Evolutionary conservation across 2,329 filamentous ascomycete species (phyloP).

Genomic region (Xylaria sp.): DNA sequence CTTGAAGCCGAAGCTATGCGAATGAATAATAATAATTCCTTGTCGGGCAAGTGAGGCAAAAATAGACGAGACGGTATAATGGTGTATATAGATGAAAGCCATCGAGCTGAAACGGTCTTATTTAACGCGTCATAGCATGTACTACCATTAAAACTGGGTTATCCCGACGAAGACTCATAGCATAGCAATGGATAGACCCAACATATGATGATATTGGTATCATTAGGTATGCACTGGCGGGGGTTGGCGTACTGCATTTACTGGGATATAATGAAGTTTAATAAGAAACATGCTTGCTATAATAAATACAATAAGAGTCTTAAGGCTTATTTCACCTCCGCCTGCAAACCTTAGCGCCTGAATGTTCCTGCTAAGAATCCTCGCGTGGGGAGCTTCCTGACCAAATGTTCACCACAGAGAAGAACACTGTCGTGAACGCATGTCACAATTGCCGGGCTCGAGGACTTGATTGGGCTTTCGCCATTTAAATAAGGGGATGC

Average conservation of each 20-base stretch:
- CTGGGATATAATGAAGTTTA: constrained; percentile 1
- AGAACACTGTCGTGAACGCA: not conserved
- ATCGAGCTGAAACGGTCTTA: not conserved
- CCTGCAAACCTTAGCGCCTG: not conserved
- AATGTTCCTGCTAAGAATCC: not conserved
- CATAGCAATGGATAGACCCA: not conserved
- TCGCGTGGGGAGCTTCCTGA: not conserved
- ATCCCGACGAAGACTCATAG: not conserved
- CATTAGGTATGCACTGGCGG: constrained; percentile 6
- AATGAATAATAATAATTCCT: not conserved
- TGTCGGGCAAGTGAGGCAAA: not conserved
- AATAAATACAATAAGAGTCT: not conserved
- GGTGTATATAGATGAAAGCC: constrained; percentile 13
- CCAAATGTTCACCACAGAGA: not conserved
- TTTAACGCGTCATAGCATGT: not conserved
- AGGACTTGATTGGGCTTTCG: not conserved
- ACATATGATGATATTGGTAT: constrained; percentile 3
- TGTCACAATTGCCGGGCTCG: not conserved
- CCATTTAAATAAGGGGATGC: not conserved
- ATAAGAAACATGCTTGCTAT: not conserved
- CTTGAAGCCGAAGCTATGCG: not conserved
- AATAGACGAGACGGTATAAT: constrained; percentile 1
- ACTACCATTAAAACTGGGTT: not conserved
- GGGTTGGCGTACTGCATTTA: constrained; percentile 18
- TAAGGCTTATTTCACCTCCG: not conserved